These are phyloP conservation scores for Globisporangium carolinianum DNA, from an alignment of 352 stramenopile genomes.

Conservation along the genomic window DNA sequence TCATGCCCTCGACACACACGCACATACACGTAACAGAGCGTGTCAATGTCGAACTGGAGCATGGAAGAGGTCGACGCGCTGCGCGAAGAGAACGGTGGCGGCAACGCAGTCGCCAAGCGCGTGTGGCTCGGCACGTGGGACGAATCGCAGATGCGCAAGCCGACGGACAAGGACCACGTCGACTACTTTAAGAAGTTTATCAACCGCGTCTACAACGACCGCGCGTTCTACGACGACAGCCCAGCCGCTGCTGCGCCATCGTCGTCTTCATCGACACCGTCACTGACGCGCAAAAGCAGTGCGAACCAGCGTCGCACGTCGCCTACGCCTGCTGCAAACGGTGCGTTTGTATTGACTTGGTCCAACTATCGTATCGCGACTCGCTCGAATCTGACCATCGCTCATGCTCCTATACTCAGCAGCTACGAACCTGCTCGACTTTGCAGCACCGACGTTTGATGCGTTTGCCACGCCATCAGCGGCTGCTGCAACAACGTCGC, in stretches of 20 bases:
- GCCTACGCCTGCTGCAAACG: neutral
- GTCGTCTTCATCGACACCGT: neutral
- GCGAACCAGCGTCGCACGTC: slow-evolving; percentile 8
- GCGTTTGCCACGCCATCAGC: slow-evolving; percentile 21
- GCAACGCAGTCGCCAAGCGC: slow-evolving; percentile 16
- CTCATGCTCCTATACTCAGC: neutral
- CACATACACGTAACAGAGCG: slow-evolving; percentile 25
- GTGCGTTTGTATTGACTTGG: slow-evolving; percentile 2
- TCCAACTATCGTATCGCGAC: neutral
- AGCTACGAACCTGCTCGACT: slow-evolving; percentile 52
- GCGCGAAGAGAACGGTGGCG: slow-evolving; percentile 54
- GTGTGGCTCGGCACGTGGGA: slow-evolving; percentile 24
- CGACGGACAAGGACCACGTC: slow-evolving; percentile 62
- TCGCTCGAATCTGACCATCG: neutral
- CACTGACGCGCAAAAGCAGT: neutral
- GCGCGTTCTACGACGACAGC: slow-evolving; percentile 64
- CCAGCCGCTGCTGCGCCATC: slow-evolving; percentile 3
- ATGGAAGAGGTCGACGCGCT: slow-evolving; percentile 88
- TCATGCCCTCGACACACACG: no score
- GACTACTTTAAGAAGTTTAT: slow-evolving; percentile 87
- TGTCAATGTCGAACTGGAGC: slow-evolving; percentile 94
- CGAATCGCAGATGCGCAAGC: slow-evolving; percentile 59
- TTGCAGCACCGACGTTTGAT: slow-evolving; percentile 40
- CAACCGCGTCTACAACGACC: slow-evolving; percentile 79
- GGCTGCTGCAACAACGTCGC: slow-evolving; percentile 14